phyloP scores from a whole-genome alignment of 2,329 filamentous ascomycete species.

The Blastomyces gilchristii region DNA sequence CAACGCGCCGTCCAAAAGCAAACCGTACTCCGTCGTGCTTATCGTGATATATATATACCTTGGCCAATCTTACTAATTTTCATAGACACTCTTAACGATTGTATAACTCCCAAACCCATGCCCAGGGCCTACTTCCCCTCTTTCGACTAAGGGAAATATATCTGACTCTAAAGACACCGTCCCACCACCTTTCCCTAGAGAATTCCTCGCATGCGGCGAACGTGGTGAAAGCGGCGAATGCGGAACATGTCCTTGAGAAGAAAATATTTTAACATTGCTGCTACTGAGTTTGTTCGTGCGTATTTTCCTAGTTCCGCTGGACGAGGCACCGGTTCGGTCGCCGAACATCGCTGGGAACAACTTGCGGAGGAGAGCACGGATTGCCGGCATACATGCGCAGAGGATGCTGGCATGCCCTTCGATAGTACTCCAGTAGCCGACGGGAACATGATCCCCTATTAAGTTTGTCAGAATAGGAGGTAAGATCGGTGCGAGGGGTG shows the following conservation, averaged over 20 bases:
- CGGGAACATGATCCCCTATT: neutral
- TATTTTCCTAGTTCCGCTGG: neutral
- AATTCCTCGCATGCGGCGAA: neutral
- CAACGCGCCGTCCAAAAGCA: neutral
- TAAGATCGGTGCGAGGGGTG: neutral
- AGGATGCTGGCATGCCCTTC: neutral
- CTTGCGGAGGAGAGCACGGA: slow-evolving; percentile 4
- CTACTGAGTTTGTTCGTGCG: neutral
- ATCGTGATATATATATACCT: no score
- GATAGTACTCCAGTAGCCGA: slow-evolving; percentile 2
- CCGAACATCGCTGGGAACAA: neutral
- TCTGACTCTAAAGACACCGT: neutral
- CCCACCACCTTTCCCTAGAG: neutral
- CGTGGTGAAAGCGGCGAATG: neutral
- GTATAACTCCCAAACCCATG: slow-evolving; percentile 13
- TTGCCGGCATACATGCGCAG: slow-evolving; percentile 3
- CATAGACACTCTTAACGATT: slow-evolving; percentile 11
- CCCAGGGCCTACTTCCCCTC: neutral
- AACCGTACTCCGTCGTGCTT: neutral
- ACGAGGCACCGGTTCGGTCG: neutral
- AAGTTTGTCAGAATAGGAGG: neutral
- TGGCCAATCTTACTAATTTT: neutral
- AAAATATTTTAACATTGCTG: neutral
- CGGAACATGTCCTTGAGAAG: neutral
- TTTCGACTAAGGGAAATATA: slow-evolving; percentile 2